A percentile compares a stretch with the other conserved stretches of the same genome.
These are phyloP conservation scores for Pyrus hybrid DNA, from an alignment of 331 rosid genomes.

Conservation along the genomic window DNA sequence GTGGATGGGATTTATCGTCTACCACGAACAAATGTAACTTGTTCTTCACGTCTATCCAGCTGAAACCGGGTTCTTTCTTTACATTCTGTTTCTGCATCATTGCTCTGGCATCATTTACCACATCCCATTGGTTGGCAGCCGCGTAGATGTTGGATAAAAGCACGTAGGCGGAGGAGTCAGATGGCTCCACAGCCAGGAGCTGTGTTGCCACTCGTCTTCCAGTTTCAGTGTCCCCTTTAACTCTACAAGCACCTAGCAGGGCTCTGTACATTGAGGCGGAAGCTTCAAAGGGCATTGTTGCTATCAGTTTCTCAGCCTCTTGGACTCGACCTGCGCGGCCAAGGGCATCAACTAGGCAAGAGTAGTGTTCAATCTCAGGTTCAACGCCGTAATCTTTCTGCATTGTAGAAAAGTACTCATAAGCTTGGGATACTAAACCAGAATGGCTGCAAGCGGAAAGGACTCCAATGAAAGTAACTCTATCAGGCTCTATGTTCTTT, in stretches of 20 bases:
- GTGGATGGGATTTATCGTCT: slow-evolving; percentile 61
- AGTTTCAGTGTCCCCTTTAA: slow-evolving; percentile 45
- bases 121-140: slow-evolving; percentile 74
- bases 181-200: slow-evolving; percentile 63
- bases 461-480: slow-evolving; percentile 72
- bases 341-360: slow-evolving; percentile 77
- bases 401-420: slow-evolving; percentile 54
- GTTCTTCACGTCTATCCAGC: slow-evolving; percentile 77
- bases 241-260: slow-evolving; percentile 70
- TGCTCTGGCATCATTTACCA: slow-evolving; percentile 44
- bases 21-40: slow-evolving; percentile 68
- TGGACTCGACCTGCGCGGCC: slow-evolving; percentile 70
- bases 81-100: slow-evolving; percentile 56
- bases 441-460: slow-evolving; percentile 82
- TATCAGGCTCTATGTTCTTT: slow-evolving; percentile 47
- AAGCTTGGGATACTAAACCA: slow-evolving; percentile 66
- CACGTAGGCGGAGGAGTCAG: slow-evolving; percentile 66
- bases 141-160: slow-evolving; percentile 71
- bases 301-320: slow-evolving; percentile 65
- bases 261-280: slow-evolving; percentile 76
- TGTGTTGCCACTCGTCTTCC: slow-evolving; percentile 50
- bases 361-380: slow-evolving; percentile 73
- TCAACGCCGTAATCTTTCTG: slow-evolving; percentile 37
- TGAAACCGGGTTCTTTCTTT: slow-evolving; percentile 82
- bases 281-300: slow-evolving; percentile 74